Evolutionary conservation across 495 filamentous ascomycete genomes (phyloP).

Genomic region (Xylaria scruposa): DNA sequence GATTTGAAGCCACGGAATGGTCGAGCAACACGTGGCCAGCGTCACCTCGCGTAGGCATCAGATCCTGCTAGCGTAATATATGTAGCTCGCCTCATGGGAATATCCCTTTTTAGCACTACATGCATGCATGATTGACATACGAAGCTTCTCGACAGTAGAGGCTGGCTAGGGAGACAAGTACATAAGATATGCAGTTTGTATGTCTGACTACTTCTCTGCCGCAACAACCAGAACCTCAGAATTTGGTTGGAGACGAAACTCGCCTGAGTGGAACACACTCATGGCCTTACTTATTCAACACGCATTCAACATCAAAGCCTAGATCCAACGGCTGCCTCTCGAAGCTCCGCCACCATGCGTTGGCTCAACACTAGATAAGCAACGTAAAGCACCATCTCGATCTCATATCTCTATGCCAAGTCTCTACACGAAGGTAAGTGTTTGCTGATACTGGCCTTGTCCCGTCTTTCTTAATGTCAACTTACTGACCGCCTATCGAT

Average conservation of each 20-base stretch:
- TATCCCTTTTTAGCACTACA: constrained; percentile 13
- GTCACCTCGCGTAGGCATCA: constrained; percentile 6
- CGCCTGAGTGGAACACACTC: background rate
- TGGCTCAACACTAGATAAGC: background rate
- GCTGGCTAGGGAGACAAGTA: background rate
- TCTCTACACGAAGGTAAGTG: background rate
- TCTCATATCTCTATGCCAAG: background rate
- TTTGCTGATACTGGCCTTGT: constrained; percentile 6
- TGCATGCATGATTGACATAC: constrained; percentile 6
- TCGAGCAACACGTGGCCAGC: constrained; percentile 27
- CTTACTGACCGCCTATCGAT: background rate
- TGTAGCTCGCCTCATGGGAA: background rate
- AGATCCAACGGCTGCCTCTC: background rate
- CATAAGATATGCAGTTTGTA: background rate
- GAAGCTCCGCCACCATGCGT: background rate
- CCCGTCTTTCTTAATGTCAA: background rate
- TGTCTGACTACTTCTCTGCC: background rate
- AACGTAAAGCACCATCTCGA: background rate
- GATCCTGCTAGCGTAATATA: background rate
- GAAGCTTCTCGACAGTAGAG: background rate
- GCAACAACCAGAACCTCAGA: background rate
- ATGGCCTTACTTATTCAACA: background rate
- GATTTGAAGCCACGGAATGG: constrained; percentile 22
- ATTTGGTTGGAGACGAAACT: background rate
- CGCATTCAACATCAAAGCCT: background rate